These are phyloP conservation scores for Artemisia princeps DNA, from an alignment of 140 eudicot genomes.

Conservation along the genomic window DNA sequence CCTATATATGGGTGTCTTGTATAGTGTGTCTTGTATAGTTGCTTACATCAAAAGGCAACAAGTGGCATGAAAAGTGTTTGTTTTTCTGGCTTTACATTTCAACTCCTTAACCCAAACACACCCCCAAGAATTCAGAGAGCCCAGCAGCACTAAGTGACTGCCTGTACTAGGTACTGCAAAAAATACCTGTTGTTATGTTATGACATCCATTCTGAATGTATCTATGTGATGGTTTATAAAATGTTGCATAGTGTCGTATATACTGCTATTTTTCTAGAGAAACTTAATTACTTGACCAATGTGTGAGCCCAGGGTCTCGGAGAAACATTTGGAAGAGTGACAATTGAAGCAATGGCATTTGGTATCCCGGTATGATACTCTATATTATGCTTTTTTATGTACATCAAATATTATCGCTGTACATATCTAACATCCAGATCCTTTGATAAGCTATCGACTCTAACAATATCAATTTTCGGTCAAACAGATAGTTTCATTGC, in stretches of 20 bases:
- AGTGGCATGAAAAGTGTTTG: no score
- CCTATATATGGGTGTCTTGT: background rate
- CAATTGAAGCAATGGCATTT: constrained; percentile 98
- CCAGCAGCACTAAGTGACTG: no score
- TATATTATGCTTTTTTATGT: constrained; percentile 3
- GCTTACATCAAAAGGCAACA: no score
- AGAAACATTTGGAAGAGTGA: constrained; percentile 98
- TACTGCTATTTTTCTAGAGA: background rate
- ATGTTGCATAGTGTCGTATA: constrained; percentile 5
- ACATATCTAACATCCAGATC: background rate
- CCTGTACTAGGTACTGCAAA: no score
- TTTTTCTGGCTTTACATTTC: no score
- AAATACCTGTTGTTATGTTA: no score
- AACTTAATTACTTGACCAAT: background rate
- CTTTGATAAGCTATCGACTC: background rate
- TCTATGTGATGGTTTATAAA: background rate
- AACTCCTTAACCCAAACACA: no score
- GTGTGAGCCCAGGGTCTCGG: constrained; percentile 65
- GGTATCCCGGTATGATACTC: constrained; percentile 75
- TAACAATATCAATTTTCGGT: no score
- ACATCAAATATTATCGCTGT: background rate
- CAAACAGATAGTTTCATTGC: no score
- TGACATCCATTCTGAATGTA: no score
- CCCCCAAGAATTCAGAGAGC: no score
- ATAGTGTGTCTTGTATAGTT: no score